phyloP scores from a whole-genome alignment of 495 filamentous ascomycete genomes.

The Amniculicola lignicola region DNA sequence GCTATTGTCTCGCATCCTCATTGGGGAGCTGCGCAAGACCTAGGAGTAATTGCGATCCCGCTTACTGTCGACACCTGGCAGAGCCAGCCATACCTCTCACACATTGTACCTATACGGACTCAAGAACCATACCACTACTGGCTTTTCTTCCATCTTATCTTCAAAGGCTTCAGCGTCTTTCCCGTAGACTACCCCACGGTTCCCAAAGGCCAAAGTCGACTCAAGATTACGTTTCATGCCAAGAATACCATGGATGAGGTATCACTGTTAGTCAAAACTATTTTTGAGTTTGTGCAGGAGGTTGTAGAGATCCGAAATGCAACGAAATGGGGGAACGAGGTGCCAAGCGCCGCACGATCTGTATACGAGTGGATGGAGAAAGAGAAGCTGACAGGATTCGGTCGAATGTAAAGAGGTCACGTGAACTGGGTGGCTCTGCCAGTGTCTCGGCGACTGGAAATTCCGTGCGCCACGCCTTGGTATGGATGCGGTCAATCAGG shows the following conservation, averaged over 20 bases:
- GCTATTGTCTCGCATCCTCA: background rate
- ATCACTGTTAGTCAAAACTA: background rate
- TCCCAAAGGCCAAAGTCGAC: background rate
- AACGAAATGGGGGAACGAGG: no score
- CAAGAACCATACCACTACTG: background rate
- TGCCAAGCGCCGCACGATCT: no score
- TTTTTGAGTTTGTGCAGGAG: slow-evolving; percentile 1
- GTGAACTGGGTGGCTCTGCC: no score
- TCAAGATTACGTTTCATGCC: slow-evolving; percentile 1
- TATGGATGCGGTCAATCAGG: no score
- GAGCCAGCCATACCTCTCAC: background rate
- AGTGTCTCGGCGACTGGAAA: no score
- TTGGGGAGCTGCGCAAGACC: background rate
- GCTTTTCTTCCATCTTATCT: background rate
- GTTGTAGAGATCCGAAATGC: no score
- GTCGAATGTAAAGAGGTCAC: no score
- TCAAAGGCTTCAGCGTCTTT: background rate
- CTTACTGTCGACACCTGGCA: background rate
- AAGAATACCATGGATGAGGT: slow-evolving; percentile 2
- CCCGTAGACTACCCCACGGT: slow-evolving; percentile 4
- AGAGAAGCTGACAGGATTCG: no score
- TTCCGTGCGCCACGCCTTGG: no score
- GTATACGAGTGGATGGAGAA: no score
- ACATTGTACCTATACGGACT: slow-evolving; percentile 1
- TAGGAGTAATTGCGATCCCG: background rate